phyloP scores from a whole-genome alignment of 1,284 basidiomycete species.

The Takashimella tepidaria region DNA sequence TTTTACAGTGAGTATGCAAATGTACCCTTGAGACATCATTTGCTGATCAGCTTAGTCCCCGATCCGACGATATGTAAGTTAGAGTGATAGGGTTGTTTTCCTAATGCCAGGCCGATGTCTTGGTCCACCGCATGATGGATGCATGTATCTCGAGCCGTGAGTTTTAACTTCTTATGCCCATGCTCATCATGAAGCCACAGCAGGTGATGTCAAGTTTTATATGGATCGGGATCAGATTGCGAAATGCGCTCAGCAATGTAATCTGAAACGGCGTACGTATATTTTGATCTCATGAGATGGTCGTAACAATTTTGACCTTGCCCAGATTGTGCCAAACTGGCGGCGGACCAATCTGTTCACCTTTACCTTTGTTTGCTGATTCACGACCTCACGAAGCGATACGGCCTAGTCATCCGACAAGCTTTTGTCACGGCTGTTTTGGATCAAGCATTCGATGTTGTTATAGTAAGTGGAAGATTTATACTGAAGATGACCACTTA shows the following conservation, averaged over 20 bases:
- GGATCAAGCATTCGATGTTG: conserved; percentile 92
- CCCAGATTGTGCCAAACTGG: conserved; percentile 60
- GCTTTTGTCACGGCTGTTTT: conserved; percentile 90
- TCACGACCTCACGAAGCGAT: conserved; percentile 80
- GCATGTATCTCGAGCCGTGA: conserved; percentile 68
- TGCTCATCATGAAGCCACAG: conserved; percentile 17
- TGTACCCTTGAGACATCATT: conserved; percentile 9
- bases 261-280: conserved; percentile 61
- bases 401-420: conserved; percentile 88
- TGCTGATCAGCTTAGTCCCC: conserved; percentile 54
- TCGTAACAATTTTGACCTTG: no score
- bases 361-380: conserved; percentile 91
- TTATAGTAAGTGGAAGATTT: conserved; percentile 43
- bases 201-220: conserved; percentile 73
- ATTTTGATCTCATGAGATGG: not conserved
- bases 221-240: conserved; percentile 97
- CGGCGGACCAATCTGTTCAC: conserved; percentile 94
- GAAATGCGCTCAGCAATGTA: conserved; percentile 95
- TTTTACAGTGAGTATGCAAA: conserved; percentile 59
- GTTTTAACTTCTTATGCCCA: conserved; percentile 20
- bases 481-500: conserved; percentile 1
- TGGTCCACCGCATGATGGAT: conserved; percentile 95
- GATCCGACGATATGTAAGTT: conserved; percentile 60
- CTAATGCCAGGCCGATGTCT: conserved; percentile 68
- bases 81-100: no score